Base-by-base conservation (phyloP, 306 rosid species). In the Fragaria nilgerrensis region DNA sequence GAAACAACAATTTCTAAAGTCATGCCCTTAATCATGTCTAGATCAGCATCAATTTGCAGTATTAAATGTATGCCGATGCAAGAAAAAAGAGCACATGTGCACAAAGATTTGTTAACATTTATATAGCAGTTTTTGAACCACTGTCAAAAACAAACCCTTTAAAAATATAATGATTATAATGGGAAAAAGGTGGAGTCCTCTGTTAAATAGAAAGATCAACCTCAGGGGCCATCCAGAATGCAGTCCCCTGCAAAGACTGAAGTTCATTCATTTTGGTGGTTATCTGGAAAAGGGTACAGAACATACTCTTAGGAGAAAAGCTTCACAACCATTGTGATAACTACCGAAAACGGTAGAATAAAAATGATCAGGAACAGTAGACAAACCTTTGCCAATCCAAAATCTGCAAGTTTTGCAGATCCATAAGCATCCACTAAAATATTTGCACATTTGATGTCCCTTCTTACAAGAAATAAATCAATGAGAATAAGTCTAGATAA, bases 191-290 rank as follows among this genome's bases (percentile, higher is more conserved):
- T 44, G 47, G 47, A 44, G 13, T 44, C 47, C 13, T 44, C 47
- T 44, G 47, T 44, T 44, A 48, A 48, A 14, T 48, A 16, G 19
- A 15, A 49, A 49, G 55, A 7, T 27, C 85, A 81, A 93, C 98
- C 98, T 93, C 97, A 73, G 97, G 98, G 23, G 98, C 96, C 97
- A 89, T 91, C 98, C 97, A 93, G 79, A 80, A 87, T 77, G 93
- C 86, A 75, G 96, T 88, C 29, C 98, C 98, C 84, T 80, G 85
- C 75, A 84, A 84, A 45, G 97, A 93, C 77, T 82, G 81, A 62
- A 89, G 84, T 58, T 89, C 97, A 71, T 91, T 89, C 76, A 88
- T 34, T 82, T 91, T 86, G 79, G 86, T 44, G 47, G 47, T 88
- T 23, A 89, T 95, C 97, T 44, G 47, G 11, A 44, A 44, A 1